Base-by-base conservation (phyloP, 1,284 basidiomycete species). In the Naganishia albida region DNA sequence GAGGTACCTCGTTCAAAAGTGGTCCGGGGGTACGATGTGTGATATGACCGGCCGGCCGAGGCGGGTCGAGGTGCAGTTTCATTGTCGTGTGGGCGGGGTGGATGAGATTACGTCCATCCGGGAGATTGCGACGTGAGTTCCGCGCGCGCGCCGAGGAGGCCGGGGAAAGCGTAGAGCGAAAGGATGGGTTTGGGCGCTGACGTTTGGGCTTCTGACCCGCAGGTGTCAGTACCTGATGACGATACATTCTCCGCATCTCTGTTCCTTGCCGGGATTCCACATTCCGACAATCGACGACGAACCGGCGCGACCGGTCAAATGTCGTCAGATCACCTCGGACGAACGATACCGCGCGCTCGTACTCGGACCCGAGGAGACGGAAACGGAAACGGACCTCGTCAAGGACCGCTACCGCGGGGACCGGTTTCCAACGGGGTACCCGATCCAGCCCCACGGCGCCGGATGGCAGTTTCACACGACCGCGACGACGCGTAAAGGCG, bases 1-100 rank as follows among this genome's bases (percentile, higher is more conserved):
- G n/a, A 86, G 88, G 55, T 97, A 96, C 80, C 87, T 97, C 62
- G 88, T 91, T 13, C 92, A 94, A 69, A 71, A 73, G 70, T 96
- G 92, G 93, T 85, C 86, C 54, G 90, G 91, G 73, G 93, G 93
- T 26, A 94, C 91, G 10, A 80, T 85, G 54, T 97, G 93, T 79
- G 93, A 95, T 81, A 93, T 91, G 82, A 93, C 90, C 1, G 88
- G 88, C 49, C 84, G 83, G 76, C 85, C 84, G 64, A 87, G 93
- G 67, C 89, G 91, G 79, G 88, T 93, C 59, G 93, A 97, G 82
- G 87, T 97, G 40, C 93, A 97, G 89, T 93, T 94, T 77, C 93
- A 97, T 79, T 97, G 93, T 80, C 91, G 90, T 67, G 91, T 91
- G 88, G 89, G 88, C 63, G 89, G 88, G 79, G 86, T 88, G 44